Evolutionary conservation across 371 early-diverging fungal species (phyloP), one percentile per base, ranked within the genome.

Genomic region (Lichtheimia ornata): DNA sequence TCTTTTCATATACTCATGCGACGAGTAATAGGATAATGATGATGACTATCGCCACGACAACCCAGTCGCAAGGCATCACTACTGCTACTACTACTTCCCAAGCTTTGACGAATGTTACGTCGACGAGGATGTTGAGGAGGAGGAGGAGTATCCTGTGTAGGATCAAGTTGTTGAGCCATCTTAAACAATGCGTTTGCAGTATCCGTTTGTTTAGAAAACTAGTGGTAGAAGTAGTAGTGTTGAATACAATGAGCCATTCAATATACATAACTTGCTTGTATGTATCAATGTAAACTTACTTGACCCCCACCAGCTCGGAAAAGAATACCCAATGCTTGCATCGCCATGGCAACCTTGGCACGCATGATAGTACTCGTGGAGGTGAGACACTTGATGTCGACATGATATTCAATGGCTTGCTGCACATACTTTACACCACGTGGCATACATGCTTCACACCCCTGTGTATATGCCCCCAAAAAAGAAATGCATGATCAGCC

Each of bases 391-490:
- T 35, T 35, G 35, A 35, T 35, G 35, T 35, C 35, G 35, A 35
- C 35, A 35, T 35, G 35, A 35, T 35, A 11, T 9, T 35, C 35
- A 35, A 35, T 47, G 47, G 22, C n/a, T n/a, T 47, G 14, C 11
- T 50, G 15, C 28, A 13, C 30, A 27, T 53, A 17, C 18, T 53
- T 30, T 47, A 18, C 47, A 47, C 18, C 35, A 35, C 35, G 35
- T 35, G 35, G 35, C 35, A 47, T 47, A n/a, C 47, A 47, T 47
- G 22, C 47, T 47, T 22, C 47, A 47, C 47, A 22, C 17, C 47
- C 47, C 47, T 47, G 11, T 45, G 13, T 12, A 2, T 3, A 53
- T 25, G 9, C 6, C 17, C 25, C 15, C 17, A 47, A 15, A 35
- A n/a, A 47, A 9, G 22, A 18, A 18, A n/a, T 5, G 45, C 15